phyloP scores from a whole-genome alignment of 352 stramenopile species.

The Phytopythium vexans region DNA sequence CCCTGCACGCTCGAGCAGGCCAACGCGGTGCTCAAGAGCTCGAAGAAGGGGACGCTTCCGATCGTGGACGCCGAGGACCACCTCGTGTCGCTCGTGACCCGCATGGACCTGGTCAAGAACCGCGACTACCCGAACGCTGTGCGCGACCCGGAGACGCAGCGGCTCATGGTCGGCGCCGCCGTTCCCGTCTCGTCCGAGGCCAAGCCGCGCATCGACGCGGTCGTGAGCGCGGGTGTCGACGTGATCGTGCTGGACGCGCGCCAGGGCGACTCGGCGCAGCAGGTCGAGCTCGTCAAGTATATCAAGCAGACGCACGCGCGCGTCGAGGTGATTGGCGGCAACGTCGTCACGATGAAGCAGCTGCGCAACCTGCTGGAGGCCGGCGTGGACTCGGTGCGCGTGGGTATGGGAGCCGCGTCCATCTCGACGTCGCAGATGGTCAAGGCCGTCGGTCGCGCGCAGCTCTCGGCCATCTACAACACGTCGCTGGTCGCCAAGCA shows the following conservation, averaged over 20 bases:
- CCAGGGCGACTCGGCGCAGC: conserved; percentile 94
- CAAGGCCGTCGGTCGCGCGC: conserved; percentile 95
- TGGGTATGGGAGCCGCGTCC: conserved; percentile 98
- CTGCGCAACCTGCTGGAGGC: conserved; percentile 95
- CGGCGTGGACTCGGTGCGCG: conserved; percentile 96
- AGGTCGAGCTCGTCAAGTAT: conserved; percentile 79
- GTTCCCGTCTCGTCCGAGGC: conserved; percentile 95
- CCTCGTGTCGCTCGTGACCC: conserved; percentile 96
- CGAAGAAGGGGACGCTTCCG: conserved; percentile 98
- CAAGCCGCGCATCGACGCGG: conserved; percentile 76
- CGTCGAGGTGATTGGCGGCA: conserved; percentile 97
- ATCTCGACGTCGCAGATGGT: conserved; percentile 99
- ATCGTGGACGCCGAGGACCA: conserved; percentile 95
- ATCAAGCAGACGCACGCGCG: conserved; percentile 92
- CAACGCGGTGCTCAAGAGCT: conserved; percentile 95
- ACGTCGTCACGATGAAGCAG: conserved; percentile 97
- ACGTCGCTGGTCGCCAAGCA: conserved; percentile 91
- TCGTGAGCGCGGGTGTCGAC: conserved; percentile 94
- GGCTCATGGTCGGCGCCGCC: conserved; percentile 94
- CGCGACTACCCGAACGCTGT: conserved; percentile 94
- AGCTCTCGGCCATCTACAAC: conserved; percentile 98
- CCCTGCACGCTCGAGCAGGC: conserved; percentile 93
- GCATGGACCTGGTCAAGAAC: conserved; percentile 96
- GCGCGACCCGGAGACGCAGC: conserved; percentile 91
- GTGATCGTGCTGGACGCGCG: conserved; percentile 98